A percentile compares a stretch with the other conserved stretches of the same genome.
phyloP scores from a whole-genome alignment of 1,139 yeast species.

The Kurtzmaniella quercitrusa region DNA sequence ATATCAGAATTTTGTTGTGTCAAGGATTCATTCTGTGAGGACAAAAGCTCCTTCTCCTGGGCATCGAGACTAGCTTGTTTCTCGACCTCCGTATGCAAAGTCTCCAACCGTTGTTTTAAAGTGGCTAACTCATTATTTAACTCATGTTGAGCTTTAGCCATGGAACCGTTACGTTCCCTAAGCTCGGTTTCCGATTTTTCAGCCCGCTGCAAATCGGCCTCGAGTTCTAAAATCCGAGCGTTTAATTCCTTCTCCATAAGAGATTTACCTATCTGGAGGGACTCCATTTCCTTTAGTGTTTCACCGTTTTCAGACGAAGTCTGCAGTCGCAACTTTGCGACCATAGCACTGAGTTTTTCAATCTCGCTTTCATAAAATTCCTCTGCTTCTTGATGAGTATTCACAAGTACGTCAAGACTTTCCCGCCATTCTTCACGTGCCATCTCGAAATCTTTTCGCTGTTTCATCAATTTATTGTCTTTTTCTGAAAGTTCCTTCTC shows the following conservation, averaged over 20 bases:
- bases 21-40: not conserved
- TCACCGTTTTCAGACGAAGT: not conserved
- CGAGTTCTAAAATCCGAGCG: constrained; percentile 4
- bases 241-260: constrained; percentile 5
- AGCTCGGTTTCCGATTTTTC: constrained; percentile 2
- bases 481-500: constrained; percentile 40
- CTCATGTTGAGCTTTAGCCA: not conserved
- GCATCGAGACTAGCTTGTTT: not conserved
- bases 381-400: constrained; percentile 41
- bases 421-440: constrained; percentile 58
- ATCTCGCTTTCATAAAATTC: constrained; percentile 26
- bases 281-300: not conserved
- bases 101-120: not conserved
- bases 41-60: not conserved
- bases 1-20: not conserved
- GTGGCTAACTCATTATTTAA: not conserved
- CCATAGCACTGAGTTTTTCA: constrained; percentile 20
- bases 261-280: constrained; percentile 2
- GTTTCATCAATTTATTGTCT: constrained; percentile 42
- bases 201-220: constrained; percentile 5
- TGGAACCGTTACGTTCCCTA: constrained; percentile 1
- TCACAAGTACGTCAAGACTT: constrained; percentile 50
- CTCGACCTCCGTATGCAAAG: not conserved
- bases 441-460: constrained; percentile 42
- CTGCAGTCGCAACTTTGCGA: not conserved